Base-by-base conservation (phyloP, 2,329 filamentous ascomycete species). In the Aureobasidium vineae region DNA sequence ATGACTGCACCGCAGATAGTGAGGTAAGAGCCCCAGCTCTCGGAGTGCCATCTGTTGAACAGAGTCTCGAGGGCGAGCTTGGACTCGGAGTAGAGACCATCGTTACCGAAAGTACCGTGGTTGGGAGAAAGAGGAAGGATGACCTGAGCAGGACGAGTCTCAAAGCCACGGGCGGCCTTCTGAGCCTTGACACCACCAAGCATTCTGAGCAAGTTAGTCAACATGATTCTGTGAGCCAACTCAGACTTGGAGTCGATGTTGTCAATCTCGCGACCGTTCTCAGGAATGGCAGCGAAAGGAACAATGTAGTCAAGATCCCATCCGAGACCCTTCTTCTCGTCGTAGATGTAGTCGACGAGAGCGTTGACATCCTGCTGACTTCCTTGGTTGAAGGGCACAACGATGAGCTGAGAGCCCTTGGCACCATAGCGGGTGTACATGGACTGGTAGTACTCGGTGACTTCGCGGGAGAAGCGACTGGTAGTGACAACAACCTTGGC, bases 1-100 rank as follows among this genome's bases (percentile, higher is more conserved):
- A 99, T 99, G 78, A 98, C 92, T 69, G 94, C 94, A 82, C 95
- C 95, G 73, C 95, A 99, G 72, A 99, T 95, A 68, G 94, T 98
- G 73, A 99, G 91, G 82, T 96, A 99, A 81, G 94, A 94, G 71
- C 88, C 89, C 95, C 95, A 99, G 82, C 87, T 93, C 82, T 99
- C 95, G 0, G 95, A 96, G 79, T 96, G 90, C 95, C 95, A 99
- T 72, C 95, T 87, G 82, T 97, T 97, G 86, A 99, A 98, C 43
- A 99, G 86, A 5, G 95, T 98, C 84, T 99, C 95, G 10, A 99
- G 85, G 50, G 90, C 95, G 67, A 99, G 88, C 82, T 99, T 99
- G 56, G 95, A 98, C 81, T 99, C 95, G 6, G 95, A 96, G 82
- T 99, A 99, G 57, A 99, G 86, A 81, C 95, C 95, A 73, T 99